Evolutionary conservation across 2,329 filamentous ascomycete species (phyloP).

Genomic region (Westerdykella ornata): DNA sequence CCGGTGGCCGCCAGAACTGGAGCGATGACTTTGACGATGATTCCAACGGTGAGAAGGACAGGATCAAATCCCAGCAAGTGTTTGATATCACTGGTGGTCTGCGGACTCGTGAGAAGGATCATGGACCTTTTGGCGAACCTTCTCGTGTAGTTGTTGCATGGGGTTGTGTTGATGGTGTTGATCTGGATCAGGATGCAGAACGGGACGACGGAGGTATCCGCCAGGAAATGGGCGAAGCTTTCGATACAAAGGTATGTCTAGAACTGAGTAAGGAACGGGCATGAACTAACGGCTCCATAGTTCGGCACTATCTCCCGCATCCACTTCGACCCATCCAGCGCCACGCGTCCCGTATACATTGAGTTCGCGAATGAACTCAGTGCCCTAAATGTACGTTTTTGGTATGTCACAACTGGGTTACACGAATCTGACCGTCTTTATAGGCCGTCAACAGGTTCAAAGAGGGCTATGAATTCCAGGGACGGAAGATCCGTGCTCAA

Average conservation of each 20-base stretch:
- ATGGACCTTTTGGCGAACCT: conserved; percentile 48
- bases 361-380: conserved; percentile 84
- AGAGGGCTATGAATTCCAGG: conserved; percentile 88
- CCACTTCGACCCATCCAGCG: conserved; percentile 57
- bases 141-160: conserved; percentile 74
- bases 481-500: conserved; percentile 71
- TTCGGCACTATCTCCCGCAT: conserved; percentile 79
- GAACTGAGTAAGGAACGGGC: conserved; percentile 1
- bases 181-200: conserved; percentile 67
- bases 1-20: conserved; percentile 7
- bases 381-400: conserved; percentile 64
- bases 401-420: too few species aligned
- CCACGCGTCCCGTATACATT: conserved; percentile 68
- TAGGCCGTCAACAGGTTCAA: conserved; percentile 86
- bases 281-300: conserved; percentile 35
- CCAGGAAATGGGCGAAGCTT: conserved; percentile 94
- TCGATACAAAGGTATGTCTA: conserved; percentile 63
- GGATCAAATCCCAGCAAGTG: conserved; percentile 35
- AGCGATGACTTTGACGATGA: conserved; percentile 17
- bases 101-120: conserved; percentile 35
- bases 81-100: conserved; percentile 74
- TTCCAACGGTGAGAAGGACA: conserved; percentile 46
- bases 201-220: conserved; percentile 59
- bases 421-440: conserved; percentile 7
- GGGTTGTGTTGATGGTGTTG: conserved; percentile 81